phyloP scores from a whole-genome alignment of 1,139 yeast species.

The Yamadazyma songkhlaensis region DNA sequence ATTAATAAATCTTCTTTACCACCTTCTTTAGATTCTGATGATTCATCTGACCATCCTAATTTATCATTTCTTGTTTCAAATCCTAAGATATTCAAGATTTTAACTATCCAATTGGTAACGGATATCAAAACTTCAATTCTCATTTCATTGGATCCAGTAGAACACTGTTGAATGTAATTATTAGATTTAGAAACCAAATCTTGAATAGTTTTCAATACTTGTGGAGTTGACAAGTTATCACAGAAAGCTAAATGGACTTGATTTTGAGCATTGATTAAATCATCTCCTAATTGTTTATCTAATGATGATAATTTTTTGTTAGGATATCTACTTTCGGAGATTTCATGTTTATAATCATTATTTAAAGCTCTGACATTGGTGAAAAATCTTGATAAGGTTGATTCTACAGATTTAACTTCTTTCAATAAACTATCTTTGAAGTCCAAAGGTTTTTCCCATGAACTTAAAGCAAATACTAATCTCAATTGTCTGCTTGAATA shows the following conservation, averaged over 20 bases:
- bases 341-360: conserved; percentile 54
- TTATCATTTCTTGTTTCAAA: conserved; percentile 66
- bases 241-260: conserved; percentile 77
- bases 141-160: conserved; percentile 44
- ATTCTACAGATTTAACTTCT: conserved; percentile 77
- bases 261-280: conserved; percentile 53
- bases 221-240: conserved; percentile 82
- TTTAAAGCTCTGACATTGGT: conserved; percentile 77
- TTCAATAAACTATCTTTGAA: conserved; percentile 76
- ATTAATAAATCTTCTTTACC: conserved; percentile 63
- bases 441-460: conserved; percentile 92
- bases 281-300: conserved; percentile 57
- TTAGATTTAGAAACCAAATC: conserved; percentile 73
- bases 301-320: conserved; percentile 50
- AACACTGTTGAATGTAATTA: conserved; percentile 57
- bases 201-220: conserved; percentile 59
- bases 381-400: conserved; percentile 76
- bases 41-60: conserved; percentile 72
- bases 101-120: conserved; percentile 67
- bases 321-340: conserved; percentile 43
- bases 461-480: conserved; percentile 83
- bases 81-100: conserved; percentile 70
- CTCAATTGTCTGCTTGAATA: conserved; percentile 81
- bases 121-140: conserved; percentile 66
- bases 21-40: conserved; percentile 21